These are phyloP conservation scores for Starmerella sp. DNA, from an alignment of 805 yeast genomes.

Conservation along the genomic window DNA sequence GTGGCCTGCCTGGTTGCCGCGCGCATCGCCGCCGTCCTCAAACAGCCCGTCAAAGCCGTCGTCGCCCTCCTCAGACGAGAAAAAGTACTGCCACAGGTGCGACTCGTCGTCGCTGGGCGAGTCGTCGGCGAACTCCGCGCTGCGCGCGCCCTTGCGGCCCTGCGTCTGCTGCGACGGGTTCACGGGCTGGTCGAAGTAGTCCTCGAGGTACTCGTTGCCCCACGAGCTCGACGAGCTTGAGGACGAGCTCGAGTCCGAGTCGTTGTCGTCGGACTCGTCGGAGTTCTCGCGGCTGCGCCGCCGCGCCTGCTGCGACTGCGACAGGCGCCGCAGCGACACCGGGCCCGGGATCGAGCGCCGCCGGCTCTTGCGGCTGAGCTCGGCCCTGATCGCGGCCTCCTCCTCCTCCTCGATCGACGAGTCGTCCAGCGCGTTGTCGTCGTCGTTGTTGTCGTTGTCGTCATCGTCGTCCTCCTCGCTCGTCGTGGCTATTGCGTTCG, in stretches of 20 bases:
- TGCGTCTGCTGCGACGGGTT: not conserved
- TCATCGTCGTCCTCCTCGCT: slow-evolving; percentile 29
- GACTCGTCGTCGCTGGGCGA: slow-evolving; percentile 41
- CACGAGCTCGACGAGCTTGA: slow-evolving; percentile 18
- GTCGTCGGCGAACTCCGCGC: slow-evolving; percentile 12
- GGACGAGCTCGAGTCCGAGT: slow-evolving; percentile 19
- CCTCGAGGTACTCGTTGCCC: slow-evolving; percentile 24
- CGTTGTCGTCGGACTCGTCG: slow-evolving; percentile 25
- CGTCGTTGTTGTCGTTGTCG: slow-evolving; percentile 32
- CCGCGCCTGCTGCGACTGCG: slow-evolving; percentile 10
- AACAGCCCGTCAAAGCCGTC: slow-evolving; percentile 23
- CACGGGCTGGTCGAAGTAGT: slow-evolving; percentile 15
- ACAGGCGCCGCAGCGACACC: slow-evolving; percentile 12
- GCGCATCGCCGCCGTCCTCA: slow-evolving; percentile 9
- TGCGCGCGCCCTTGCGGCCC: not conserved
- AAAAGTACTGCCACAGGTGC: slow-evolving; percentile 64
- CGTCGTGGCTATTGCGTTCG: slow-evolving; percentile 15
- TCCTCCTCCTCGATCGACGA: slow-evolving; percentile 30
- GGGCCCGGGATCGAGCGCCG: slow-evolving; percentile 12
- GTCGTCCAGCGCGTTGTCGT: slow-evolving; percentile 26
- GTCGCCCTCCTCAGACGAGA: slow-evolving; percentile 35
- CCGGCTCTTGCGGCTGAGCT: slow-evolving; percentile 5
- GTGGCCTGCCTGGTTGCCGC: not conserved
- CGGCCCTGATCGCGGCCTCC: slow-evolving; percentile 32
- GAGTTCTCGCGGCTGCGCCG: slow-evolving; percentile 8